These are phyloP conservation scores for Clarireedia hainanense DNA, from an alignment of 2,329 filamentous ascomycete genomes.

Conservation along the genomic window DNA sequence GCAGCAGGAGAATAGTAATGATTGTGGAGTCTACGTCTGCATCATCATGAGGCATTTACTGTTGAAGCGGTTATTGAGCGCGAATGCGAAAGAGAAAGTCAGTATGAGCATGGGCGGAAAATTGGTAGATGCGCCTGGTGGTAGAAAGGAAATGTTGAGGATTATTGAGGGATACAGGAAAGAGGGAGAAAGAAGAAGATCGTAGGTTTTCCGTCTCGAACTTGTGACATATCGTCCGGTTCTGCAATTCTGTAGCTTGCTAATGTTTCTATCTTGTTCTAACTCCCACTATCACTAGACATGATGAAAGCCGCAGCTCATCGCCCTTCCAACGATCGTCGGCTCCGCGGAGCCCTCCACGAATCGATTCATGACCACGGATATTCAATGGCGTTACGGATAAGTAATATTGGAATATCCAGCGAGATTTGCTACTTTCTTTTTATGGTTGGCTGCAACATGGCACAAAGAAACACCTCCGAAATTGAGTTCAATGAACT, in stretches of 20 bases:
- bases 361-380: constrained; percentile 14
- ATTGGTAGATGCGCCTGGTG: constrained; percentile 70
- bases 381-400: too few relatives aligned
- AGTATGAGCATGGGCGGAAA: constrained; percentile 89
- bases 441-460: too few relatives aligned
- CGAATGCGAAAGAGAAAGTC: constrained; percentile 76
- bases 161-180: constrained; percentile 83
- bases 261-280: background rate
- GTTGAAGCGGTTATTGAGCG: constrained; percentile 70
- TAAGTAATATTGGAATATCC: too few relatives aligned
- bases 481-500: too few relatives aligned
- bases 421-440: too few relatives aligned
- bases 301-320: constrained; percentile 14
- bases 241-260: background rate
- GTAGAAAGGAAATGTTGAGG: constrained; percentile 82
- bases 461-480: too few relatives aligned
- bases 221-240: background rate
- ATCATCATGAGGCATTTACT: constrained; percentile 92
- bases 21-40: constrained; percentile 95
- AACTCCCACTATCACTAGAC: background rate
- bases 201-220: constrained; percentile 45
- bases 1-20: constrained; percentile 84
- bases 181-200: constrained; percentile 77
- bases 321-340: constrained; percentile 8
- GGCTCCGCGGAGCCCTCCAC: constrained; percentile 12